Evolutionary conservation across 1,284 basidiomycete species (phyloP).

Genomic region (Hymenochaete sp.): DNA sequence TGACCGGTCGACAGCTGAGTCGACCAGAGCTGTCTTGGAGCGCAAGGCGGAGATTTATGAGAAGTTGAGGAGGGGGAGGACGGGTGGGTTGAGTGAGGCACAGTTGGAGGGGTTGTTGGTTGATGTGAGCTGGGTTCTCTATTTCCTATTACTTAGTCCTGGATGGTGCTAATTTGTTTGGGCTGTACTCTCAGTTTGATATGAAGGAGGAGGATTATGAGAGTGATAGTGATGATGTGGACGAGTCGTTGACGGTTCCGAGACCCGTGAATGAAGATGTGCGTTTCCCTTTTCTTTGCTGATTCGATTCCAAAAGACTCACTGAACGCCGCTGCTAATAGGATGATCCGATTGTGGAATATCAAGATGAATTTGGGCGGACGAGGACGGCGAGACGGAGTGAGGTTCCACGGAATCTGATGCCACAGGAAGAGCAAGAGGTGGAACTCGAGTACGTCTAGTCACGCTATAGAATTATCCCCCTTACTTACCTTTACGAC

Average conservation of each 20-base stretch:
- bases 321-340: slow-evolving; percentile 21
- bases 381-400: slow-evolving; percentile 58
- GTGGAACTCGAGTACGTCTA: slow-evolving; percentile 38
- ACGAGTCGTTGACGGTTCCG: slow-evolving; percentile 60
- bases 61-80: slow-evolving; percentile 71
- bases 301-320: neutral
- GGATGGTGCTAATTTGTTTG: neutral
- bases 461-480: slow-evolving; percentile 19
- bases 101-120: slow-evolving; percentile 72
- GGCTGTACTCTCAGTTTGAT: slow-evolving; percentile 73
- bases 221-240: slow-evolving; percentile 64
- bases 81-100: slow-evolving; percentile 68
- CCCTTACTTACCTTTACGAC: neutral
- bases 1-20: slow-evolving; percentile 60
- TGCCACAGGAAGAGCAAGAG: slow-evolving; percentile 31
- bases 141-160: neutral
- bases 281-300: slow-evolving; percentile 16
- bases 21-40: slow-evolving; percentile 59
- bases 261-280: slow-evolving; percentile 36
- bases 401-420: slow-evolving; percentile 64
- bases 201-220: slow-evolving; percentile 50
- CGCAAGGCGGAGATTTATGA: slow-evolving; percentile 81
- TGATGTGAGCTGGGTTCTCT: slow-evolving; percentile 54
- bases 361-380: slow-evolving; percentile 81
- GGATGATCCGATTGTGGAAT: slow-evolving; percentile 76